These are phyloP conservation scores for Kodamaea hsintzibuensis DNA, from an alignment of 805 yeast genomes.

Conservation along the genomic window DNA sequence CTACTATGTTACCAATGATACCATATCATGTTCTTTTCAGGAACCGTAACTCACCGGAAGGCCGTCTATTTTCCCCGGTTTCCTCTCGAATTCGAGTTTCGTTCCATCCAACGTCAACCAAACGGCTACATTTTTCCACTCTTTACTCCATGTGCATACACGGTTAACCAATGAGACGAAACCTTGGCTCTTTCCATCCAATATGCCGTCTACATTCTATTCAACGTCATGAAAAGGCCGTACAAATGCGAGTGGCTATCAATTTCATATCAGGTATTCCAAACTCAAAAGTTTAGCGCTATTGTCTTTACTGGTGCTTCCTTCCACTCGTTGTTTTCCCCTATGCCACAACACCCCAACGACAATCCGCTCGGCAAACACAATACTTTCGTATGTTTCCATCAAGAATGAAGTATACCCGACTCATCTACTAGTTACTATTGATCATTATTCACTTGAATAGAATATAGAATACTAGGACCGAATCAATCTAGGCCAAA, in stretches of 20 bases:
- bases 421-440: neutral
- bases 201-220: neutral
- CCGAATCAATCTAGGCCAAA: neutral
- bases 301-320: neutral
- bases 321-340: neutral
- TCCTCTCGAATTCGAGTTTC: neutral
- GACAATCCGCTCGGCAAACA: neutral
- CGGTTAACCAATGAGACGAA: neutral
- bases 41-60: neutral
- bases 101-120: neutral
- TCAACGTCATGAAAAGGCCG: neutral
- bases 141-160: neutral
- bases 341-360: neutral
- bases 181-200: neutral
- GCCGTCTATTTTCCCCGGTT: neutral
- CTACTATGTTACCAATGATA: neutral
- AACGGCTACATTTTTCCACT: neutral
- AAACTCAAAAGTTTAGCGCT: too few species aligned
- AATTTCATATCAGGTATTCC: neutral
- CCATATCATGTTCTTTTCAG: neutral
- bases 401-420: neutral
- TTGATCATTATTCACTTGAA: neutral
- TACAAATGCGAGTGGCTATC: neutral
- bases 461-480: too few species aligned
- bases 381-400: neutral